phyloP scores from a whole-genome alignment of 169 alveolate species.

The Cardiosporidium cionae region DNA sequence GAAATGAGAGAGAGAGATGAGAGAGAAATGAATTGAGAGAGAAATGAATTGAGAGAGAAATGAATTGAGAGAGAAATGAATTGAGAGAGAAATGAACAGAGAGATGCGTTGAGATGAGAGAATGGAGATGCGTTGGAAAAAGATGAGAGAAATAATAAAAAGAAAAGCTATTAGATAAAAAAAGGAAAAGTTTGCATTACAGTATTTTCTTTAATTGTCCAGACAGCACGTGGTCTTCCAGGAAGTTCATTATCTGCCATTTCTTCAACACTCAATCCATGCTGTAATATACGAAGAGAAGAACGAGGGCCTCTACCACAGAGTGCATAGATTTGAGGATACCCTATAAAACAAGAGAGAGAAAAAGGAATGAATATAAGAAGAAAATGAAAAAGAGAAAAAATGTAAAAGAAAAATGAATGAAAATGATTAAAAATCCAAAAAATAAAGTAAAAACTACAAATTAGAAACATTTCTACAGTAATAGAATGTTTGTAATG shows the following conservation, averaged over 20 bases:
- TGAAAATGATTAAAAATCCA: background rate
- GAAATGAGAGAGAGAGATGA: too few species aligned
- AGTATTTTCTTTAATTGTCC: conserved; percentile 79
- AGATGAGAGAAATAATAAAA: too few species aligned
- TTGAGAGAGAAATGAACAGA: too few species aligned
- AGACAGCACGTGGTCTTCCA: conserved; percentile 89
- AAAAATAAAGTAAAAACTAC: background rate
- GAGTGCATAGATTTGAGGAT: conserved; percentile 63
- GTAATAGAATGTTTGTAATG: too few species aligned
- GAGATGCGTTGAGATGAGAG: too few species aligned
- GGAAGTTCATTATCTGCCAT: conserved; percentile 91
- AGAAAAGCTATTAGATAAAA: too few species aligned
- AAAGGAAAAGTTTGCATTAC: background rate
- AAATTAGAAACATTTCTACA: too few species aligned
- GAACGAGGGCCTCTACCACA: conserved; percentile 95
- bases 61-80: too few species aligned
- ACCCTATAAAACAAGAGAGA: conserved; percentile 7
- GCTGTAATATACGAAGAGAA: conserved; percentile 84
- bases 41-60: too few species aligned
- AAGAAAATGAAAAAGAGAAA: background rate
- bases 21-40: too few species aligned
- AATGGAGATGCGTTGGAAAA: too few species aligned
- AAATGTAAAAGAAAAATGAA: background rate
- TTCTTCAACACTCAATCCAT: conserved; percentile 91
- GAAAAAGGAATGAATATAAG: background rate